phyloP scores from a whole-genome alignment of 176 grass and related monocot species.

The Echinochloa phyllopogon region DNA sequence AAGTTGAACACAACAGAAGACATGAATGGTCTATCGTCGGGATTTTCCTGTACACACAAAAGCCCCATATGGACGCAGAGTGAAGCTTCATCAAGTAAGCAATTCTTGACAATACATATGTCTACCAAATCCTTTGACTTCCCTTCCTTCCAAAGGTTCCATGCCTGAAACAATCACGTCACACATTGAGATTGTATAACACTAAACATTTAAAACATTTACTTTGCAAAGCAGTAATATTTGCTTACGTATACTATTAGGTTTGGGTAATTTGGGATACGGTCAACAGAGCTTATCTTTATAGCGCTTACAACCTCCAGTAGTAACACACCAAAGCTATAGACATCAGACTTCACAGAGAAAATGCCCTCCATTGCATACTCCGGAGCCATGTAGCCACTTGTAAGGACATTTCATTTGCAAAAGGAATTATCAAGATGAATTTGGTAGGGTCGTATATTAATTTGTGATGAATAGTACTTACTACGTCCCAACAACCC shows the following conservation, averaged over 20 bases:
- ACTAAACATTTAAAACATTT: not conserved
- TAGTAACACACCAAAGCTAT: conserved; percentile 56
- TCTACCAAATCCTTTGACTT: conserved; percentile 39
- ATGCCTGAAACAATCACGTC: conserved; percentile 31
- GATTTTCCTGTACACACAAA: conserved; percentile 59
- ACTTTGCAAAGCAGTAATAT: not conserved
- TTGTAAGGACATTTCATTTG: not conserved
- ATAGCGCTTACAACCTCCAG: conserved; percentile 52
- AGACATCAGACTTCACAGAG: conserved; percentile 57
- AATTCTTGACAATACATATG: conserved; percentile 36
- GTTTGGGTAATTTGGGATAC: conserved; percentile 36
- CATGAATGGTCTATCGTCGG: conserved; percentile 52
- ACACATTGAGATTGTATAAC: not conserved
- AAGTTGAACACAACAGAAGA: conserved; percentile 40
- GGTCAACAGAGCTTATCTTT: conserved; percentile 38
- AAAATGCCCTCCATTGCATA: conserved; percentile 67
- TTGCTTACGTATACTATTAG: conserved; percentile 51
- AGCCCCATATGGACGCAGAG: conserved; percentile 56
- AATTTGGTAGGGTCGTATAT: not conserved
- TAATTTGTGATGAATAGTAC: not conserved
- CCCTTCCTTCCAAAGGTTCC: conserved; percentile 56
- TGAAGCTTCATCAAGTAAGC: conserved; percentile 33
- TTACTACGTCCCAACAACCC: conserved; percentile 59
- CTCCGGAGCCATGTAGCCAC: conserved; percentile 56
- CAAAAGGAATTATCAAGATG: not conserved